Conservation (phyloP, 306 rosid genomes). For the Acacia acuminata region DNA sequence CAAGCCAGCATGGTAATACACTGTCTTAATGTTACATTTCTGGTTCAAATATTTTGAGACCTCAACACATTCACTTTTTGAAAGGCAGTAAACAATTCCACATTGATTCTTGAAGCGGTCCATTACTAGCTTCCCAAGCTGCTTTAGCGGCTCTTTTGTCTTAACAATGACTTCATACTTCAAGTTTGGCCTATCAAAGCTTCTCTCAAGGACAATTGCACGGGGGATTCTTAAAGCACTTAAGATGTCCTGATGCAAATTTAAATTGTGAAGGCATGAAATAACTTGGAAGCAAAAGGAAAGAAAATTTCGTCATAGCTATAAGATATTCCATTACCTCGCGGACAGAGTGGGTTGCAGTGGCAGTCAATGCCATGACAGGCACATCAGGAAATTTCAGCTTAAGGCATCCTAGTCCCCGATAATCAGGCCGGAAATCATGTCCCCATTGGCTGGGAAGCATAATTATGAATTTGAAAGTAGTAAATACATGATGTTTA, state of each 20-base stretch:
- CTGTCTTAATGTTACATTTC: constrained; percentile 71
- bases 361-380: constrained; percentile 97
- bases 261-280: not conserved
- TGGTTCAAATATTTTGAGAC: constrained; percentile 75
- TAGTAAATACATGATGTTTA: constrained; percentile 15
- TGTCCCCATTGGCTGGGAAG: constrained; percentile 96
- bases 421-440: constrained; percentile 98
- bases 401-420: constrained; percentile 86
- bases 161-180: constrained; percentile 83
- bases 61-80: constrained; percentile 88
- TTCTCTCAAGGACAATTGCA: constrained; percentile 89
- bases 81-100: constrained; percentile 94
- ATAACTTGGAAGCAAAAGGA: not conserved
- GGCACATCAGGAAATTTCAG: constrained; percentile 76
- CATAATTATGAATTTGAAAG: constrained; percentile 15
- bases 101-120: constrained; percentile 72
- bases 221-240: constrained; percentile 79
- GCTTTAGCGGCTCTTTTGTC: constrained; percentile 80
- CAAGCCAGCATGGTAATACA: constrained; percentile 89
- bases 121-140: constrained; percentile 63
- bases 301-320: constrained; percentile 2
- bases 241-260: constrained; percentile 73
- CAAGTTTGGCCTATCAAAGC: constrained; percentile 95
- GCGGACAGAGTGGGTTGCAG: constrained; percentile 89
- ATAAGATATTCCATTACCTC: constrained; percentile 47